Percentiles rank a stretch among this genome's conserved stretches.
Conservation (phyloP, 2,329 filamentous ascomycete species). For the Huntiella savannae region DNA sequence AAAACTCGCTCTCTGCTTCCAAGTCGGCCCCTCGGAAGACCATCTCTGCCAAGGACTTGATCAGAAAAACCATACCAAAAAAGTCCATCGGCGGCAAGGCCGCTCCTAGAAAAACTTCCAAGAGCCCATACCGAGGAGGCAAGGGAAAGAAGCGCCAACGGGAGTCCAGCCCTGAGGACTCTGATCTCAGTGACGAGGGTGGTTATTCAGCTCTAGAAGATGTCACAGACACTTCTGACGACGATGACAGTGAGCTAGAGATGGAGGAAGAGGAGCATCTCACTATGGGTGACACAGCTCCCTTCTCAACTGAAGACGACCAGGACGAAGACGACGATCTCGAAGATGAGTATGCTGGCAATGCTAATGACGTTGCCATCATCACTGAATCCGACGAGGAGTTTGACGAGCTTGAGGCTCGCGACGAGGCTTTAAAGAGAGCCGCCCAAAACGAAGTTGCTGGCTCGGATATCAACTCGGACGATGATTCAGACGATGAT, state of each 20-base stretch:
- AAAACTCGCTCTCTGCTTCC: neutral
- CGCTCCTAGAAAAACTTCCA: slow-evolving; percentile 1
- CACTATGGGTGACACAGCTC: slow-evolving; percentile 26
- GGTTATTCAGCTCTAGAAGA: slow-evolving; percentile 62
- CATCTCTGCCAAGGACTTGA: neutral
- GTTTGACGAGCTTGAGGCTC: neutral
- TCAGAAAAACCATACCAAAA: neutral
- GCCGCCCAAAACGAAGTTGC: neutral
- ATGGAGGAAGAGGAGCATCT: slow-evolving; percentile 64
- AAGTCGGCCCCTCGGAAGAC: slow-evolving; percentile 2
- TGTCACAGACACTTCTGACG: slow-evolving; percentile 57
- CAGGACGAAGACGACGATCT: slow-evolving; percentile 23
- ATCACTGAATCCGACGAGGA: slow-evolving; percentile 3
- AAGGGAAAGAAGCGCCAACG: slow-evolving; percentile 5
- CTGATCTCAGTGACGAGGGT: slow-evolving; percentile 45
- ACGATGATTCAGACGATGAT: slow-evolving; percentile 20
- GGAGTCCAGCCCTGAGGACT: slow-evolving; percentile 31
- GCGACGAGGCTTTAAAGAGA: neutral
- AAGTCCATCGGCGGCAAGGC: slow-evolving; percentile 2
- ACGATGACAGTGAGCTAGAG: slow-evolving; percentile 61
- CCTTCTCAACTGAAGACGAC: slow-evolving; percentile 22
- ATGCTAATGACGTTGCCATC: slow-evolving; percentile 7
- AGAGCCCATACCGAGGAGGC: neutral
- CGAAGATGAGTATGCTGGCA: slow-evolving; percentile 15
- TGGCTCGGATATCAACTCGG: slow-evolving; percentile 13